These are phyloP conservation scores for Keithomyces neogunnii DNA, from an alignment of 2,329 filamentous ascomycete species.

Conservation along the genomic window DNA sequence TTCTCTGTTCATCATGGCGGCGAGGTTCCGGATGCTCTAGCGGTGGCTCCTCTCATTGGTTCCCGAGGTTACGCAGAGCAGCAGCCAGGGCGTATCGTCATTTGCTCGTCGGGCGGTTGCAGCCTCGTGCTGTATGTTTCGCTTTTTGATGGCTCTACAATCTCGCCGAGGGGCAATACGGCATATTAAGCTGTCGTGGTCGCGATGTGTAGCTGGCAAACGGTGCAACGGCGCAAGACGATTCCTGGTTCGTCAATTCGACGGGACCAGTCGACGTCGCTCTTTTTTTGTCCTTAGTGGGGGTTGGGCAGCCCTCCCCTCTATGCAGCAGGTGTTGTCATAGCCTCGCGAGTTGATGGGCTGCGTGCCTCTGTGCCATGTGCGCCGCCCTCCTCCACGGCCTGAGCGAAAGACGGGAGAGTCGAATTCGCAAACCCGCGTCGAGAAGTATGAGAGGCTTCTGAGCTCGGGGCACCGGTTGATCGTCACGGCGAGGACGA, in stretches of 20 bases:
- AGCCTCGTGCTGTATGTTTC: conserved; percentile 9
- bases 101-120: conserved; percentile 20
- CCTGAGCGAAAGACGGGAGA: neutral
- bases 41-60: conserved; percentile 19
- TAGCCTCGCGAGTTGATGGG: neutral
- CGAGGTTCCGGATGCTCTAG: conserved; percentile 24
- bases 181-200: conserved; percentile 6
- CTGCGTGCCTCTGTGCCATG: neutral
- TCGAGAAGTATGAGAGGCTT: no score
- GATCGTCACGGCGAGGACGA: neutral
- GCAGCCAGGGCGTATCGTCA: conserved; percentile 20
- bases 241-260: conserved; percentile 1
- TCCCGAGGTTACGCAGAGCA: conserved; percentile 21
- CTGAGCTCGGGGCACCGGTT: no score
- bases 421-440: neutral
- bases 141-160: conserved; percentile 1
- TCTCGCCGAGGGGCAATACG: conserved; percentile 2
- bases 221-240: conserved; percentile 1
- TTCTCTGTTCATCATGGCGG: conserved; percentile 22
- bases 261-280: neutral
- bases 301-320: neutral
- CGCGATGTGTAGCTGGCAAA: neutral
- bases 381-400: neutral
- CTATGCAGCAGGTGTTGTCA: neutral
- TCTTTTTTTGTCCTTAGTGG: neutral